A percentile compares a stretch with the other conserved stretches of the same genome.
These are phyloP conservation scores for Penicillium canescens DNA, from an alignment of 495 filamentous ascomycete species.

Conservation along the genomic window DNA sequence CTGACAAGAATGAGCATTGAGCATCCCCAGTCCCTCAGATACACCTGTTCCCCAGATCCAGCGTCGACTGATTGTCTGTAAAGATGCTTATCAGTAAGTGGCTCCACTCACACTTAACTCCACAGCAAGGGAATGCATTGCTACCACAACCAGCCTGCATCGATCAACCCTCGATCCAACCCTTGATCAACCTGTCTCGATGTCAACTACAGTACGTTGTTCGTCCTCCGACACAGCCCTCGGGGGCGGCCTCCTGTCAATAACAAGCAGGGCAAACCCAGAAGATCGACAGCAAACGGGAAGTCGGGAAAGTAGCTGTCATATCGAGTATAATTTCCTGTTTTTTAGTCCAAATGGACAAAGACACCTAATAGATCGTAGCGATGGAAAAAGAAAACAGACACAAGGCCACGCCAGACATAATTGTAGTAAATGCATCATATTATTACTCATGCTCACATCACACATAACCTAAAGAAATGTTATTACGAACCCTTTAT, in stretches of 20 bases:
- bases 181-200: background rate
- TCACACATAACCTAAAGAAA: conserved; percentile 40
- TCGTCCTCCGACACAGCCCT: background rate
- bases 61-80: too few species aligned
- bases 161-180: too few species aligned
- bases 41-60: background rate
- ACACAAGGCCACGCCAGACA: conserved; percentile 17
- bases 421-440: conserved; percentile 30
- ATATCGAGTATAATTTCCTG: conserved; percentile 12
- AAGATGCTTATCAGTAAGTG: too few species aligned
- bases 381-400: conserved; percentile 12
- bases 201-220: background rate
- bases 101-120: too few species aligned
- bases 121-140: too few species aligned
- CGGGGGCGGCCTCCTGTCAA: background rate
- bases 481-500: background rate
- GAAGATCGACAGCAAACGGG: background rate
- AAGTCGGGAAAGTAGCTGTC: conserved; percentile 3
- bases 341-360: conserved; percentile 9
- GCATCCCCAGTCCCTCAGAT: background rate
- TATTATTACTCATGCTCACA: conserved; percentile 39
- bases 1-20: background rate
- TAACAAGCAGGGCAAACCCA: background rate
- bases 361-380: conserved; percentile 20
- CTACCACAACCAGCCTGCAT: too few species aligned